Conservation (phyloP, 192 early-diverging fungal species). For the Chytriomyces sp. region DNA sequence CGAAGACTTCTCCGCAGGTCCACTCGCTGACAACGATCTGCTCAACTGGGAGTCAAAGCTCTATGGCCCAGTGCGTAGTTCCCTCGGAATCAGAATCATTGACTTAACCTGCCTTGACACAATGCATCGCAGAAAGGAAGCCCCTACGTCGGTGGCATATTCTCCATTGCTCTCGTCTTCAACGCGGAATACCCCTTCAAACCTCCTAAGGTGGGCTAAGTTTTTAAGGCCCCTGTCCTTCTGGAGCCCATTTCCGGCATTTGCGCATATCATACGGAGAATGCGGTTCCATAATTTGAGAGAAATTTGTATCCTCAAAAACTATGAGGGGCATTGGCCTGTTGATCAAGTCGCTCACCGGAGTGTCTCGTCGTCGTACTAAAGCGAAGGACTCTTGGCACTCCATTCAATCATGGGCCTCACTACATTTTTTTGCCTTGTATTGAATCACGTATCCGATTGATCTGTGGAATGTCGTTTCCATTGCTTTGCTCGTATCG, state of each 20-base stretch:
- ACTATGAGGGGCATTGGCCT: no score
- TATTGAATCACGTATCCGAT: background rate
- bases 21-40: constrained; percentile 64
- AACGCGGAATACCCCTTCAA: constrained; percentile 80
- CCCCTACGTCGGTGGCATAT: constrained; percentile 72
- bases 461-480: background rate
- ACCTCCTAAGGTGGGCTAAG: constrained; percentile 72
- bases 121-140: constrained; percentile 47
- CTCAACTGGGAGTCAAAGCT: constrained; percentile 69
- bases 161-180: constrained; percentile 72
- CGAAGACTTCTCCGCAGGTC: constrained; percentile 55
- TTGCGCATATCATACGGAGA: no score
- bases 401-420: background rate
- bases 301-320: no score
- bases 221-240: no score
- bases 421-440: background rate
- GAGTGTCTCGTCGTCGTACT: no score
- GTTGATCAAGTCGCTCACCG: no score
- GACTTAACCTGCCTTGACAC: constrained; percentile 10
- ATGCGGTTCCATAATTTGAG: no score
- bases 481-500: no score
- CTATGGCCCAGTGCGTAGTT: constrained; percentile 57
- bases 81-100: background rate
- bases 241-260: no score
- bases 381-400: background rate